A percentile compares a stretch with the other conserved stretches of the same genome.
Conservation (phyloP, 257 asterid species). For the Scutellaria minor region DNA sequence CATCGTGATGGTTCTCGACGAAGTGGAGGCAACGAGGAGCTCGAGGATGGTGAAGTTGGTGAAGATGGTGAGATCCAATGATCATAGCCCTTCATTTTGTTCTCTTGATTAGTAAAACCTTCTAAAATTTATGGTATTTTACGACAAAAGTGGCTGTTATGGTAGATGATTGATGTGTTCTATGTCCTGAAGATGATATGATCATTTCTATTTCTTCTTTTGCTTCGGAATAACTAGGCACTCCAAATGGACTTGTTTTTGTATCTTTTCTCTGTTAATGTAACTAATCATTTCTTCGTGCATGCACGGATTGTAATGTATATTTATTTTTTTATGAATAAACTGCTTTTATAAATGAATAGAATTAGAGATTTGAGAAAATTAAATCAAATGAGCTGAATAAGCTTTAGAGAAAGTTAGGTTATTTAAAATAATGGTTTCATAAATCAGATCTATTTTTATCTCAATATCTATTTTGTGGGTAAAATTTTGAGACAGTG, state of each 20-base stretch:
- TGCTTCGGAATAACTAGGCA: slow-evolving; percentile 32
- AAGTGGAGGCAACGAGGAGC: slow-evolving; percentile 78
- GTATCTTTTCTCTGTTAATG: background rate
- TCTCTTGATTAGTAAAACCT: background rate
- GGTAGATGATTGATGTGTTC: slow-evolving; percentile 25
- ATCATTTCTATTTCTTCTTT: background rate
- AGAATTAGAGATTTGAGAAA: no score
- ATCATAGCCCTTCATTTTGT: slow-evolving; percentile 23
- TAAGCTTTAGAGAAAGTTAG: no score
- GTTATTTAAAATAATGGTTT: no score
- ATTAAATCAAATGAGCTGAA: no score
- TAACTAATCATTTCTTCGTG: no score
- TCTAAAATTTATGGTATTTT: slow-evolving; percentile 21
- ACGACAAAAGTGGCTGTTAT: background rate
- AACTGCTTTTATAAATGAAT: no score
- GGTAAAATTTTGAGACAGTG: no score
- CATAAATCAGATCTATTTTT: no score
- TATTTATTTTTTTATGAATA: no score
- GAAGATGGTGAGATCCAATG: slow-evolving; percentile 98
- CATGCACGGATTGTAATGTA: no score
- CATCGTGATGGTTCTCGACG: slow-evolving; percentile 69
- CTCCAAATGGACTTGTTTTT: background rate
- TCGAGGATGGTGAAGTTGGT: slow-evolving; percentile 97
- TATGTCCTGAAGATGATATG: slow-evolving; percentile 12
- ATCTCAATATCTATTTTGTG: no score